Base-by-base conservation (phyloP, 257 asterid species). In the Coffea canephora region DNA sequence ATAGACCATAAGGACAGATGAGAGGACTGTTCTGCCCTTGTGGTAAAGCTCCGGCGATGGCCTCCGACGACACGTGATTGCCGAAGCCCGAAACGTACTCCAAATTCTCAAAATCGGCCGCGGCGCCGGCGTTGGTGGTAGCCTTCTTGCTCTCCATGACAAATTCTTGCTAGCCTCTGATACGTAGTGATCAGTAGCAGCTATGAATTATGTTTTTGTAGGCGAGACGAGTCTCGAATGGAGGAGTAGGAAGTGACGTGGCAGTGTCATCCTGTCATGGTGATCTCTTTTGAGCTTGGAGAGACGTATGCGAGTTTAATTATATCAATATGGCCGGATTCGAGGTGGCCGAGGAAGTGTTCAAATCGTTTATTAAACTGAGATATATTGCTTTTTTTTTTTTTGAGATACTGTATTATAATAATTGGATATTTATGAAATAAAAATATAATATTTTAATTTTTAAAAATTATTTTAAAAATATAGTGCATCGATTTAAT, bases 1-100 rank as follows among this genome's bases (percentile, higher is more conserved):
- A 95, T 79, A 93, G 99, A 49, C 96, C 97, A 77, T 83, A 83
- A 23, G 99, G 98, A 79, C 98, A 93, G 59, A 86, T 73, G 52
- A 93, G 93, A 64, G 99, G 99, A 71, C 87, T 95, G 83, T 95
- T 95, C 86, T 95, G 99, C 48, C 88, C 91, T 18, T 75, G 89
- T 8, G 99, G 99, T 34, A 95, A 86, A 78, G 97, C 92, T 82
- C 97, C 98, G 81, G 85, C 87, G 79, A 95, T 84, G 34, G 98
- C 97, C 90, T 95, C 99, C 79, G 98, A 89, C 36, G 95, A 90
- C 23, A 93, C 89, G 80, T 89, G 88, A 85, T 95, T 95, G 27
- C 92, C 98, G 84, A 95, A 92, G 74, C 99, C 99, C 0, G 98
- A 88, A 34, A 84, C 81, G 77, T 93, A 95, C 54, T 87, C 86